Evolutionary conservation across 805 yeast genomes (phyloP).

Genomic region (Starmerella davenportii): DNA sequence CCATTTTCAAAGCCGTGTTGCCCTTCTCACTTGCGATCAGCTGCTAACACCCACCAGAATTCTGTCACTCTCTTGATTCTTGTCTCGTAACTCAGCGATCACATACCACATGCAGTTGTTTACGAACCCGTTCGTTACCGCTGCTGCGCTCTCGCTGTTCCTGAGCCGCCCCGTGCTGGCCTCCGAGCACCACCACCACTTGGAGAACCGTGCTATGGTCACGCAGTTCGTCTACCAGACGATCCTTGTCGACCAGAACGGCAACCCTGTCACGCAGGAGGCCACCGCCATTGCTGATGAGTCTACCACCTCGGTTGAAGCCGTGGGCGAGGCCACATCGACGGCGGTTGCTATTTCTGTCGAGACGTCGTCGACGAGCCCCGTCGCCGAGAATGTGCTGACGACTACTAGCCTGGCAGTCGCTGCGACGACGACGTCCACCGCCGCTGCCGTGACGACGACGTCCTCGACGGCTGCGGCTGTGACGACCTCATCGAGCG

Average conservation of each 20-base stretch:
- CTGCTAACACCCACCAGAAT: constrained; percentile 4
- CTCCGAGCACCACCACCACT: constrained; percentile 34
- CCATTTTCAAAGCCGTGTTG: too few species aligned
- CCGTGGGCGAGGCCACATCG: constrained; percentile 23
- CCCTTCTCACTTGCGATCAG: background rate
- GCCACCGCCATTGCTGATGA: constrained; percentile 24
- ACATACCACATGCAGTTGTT: constrained; percentile 3
- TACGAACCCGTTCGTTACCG: constrained; percentile 4
- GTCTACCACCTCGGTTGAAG: constrained; percentile 4
- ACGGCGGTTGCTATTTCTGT: constrained; percentile 18
- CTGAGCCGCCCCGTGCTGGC: constrained; percentile 26
- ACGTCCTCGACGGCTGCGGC: constrained; percentile 16
- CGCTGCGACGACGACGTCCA: constrained; percentile 20
- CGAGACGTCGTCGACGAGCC: constrained; percentile 14
- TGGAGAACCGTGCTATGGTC: constrained; percentile 33
- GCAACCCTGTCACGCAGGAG: constrained; percentile 22
- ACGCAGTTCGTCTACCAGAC: constrained; percentile 33
- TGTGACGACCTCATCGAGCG: constrained; percentile 21
- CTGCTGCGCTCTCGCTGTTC: constrained; percentile 13
- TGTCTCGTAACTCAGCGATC: background rate
- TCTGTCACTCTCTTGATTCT: constrained; percentile 16
- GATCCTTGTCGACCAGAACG: constrained; percentile 26
- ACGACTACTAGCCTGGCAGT: background rate
- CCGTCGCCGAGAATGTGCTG: constrained; percentile 1
- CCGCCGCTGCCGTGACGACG: constrained; percentile 17